Evolutionary conservation across 176 grass and related monocot genomes (phyloP).

Genomic region (Urochloa ruziziensis): DNA sequence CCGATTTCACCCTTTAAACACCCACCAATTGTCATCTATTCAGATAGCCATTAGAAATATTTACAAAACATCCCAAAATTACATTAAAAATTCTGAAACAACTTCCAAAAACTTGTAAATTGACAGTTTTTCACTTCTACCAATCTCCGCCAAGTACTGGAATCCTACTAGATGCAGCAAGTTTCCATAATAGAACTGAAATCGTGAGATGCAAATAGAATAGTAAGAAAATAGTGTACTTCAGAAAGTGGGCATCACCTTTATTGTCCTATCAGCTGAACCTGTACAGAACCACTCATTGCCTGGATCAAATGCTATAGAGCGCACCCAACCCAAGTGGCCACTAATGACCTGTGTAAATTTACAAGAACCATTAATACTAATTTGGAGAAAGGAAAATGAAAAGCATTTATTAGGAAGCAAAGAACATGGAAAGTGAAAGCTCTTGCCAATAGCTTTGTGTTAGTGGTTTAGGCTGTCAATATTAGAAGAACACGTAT

Average conservation of each 20-base stretch:
- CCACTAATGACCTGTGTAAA: slow-evolving; percentile 92
- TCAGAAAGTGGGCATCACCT: slow-evolving; percentile 35
- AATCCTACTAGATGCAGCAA: neutral
- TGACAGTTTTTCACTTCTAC: neutral
- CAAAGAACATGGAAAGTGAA: neutral
- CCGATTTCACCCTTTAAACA: neutral
- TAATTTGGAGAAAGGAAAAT: neutral
- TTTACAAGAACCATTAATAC: neutral
- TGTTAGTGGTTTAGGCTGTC: neutral
- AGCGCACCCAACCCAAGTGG: slow-evolving; percentile 94
- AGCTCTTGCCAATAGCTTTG: neutral
- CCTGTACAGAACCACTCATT: slow-evolving; percentile 98
- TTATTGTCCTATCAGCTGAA: slow-evolving; percentile 93
- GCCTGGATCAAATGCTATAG: slow-evolving; percentile 90
- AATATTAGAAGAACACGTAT: neutral
- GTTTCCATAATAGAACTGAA: slow-evolving; percentile 10
- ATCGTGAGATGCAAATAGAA: neutral
- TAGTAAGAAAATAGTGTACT: neutral
- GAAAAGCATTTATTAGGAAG: neutral
- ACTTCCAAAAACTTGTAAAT: neutral
- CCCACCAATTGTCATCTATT: neutral
- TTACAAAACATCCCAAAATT: neutral
- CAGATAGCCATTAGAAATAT: neutral
- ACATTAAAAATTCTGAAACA: neutral
- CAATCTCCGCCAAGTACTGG: neutral